Evolutionary conservation across 306 rosid species (phyloP), one percentile per base, ranked within the genome.

Genomic region (Castanea mollissima): DNA sequence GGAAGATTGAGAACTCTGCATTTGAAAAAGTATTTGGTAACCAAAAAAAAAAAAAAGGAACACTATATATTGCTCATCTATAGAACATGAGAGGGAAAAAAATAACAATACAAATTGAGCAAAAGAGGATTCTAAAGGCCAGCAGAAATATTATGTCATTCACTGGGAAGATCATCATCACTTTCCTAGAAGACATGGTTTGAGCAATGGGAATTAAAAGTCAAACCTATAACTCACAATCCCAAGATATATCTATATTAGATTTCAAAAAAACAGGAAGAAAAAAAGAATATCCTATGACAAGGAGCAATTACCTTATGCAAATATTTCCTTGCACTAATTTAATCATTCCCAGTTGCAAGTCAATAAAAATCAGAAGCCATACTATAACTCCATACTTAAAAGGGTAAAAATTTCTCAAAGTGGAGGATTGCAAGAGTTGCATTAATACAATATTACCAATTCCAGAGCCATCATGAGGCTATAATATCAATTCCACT

Each of bases 1-100:
- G 97, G 99, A 84, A 94, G 97, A 81, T 86, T 82, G 79, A 88
- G 84, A 68, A 71, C 71, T 81, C 99, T 94, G 97, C 83, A 85
- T 55, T 52, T 74, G 65, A 54, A 64, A n/a, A 76, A 71, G n/a
- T 52, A 51, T 57, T 62, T 75, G 78, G 46, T 8, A 41, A 41
- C 46, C 27, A 25, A 25, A 25, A 41, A 41, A 7, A 38, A 41
- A 41, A 41, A 7, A 41, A 41, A 41, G 3, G 46, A 41, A 41
- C 11, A 41, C 46, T 8, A 41, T 41, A 7, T 41, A 41, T 38
- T 68, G 72, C 72, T 65, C 23, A 65, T 6, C 14, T 65, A 65
- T 19, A 5, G 11, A 35, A 6, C 11, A 19, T 41, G 46, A 41
- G 46, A 68, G 51, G 41, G 11, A 35, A 6, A 68, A 67, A 16